phyloP scores from a whole-genome alignment of 1,139 yeast genomes.

The Debaryomycetaceae sp. region DNA sequence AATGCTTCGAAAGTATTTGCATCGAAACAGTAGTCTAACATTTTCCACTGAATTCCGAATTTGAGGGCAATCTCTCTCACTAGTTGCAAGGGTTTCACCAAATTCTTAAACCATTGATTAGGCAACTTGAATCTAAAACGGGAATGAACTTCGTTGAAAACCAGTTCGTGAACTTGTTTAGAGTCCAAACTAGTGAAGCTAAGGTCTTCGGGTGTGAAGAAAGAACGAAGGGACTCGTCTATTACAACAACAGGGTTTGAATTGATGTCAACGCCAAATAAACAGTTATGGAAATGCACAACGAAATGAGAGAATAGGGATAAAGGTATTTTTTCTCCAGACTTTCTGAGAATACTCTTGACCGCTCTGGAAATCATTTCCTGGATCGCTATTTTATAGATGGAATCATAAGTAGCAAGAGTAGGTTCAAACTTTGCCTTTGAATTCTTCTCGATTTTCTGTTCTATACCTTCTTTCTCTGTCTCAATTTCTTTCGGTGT shows the following conservation, averaged over 20 bases:
- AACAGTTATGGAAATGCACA: slow-evolving; percentile 69
- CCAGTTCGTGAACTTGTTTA: slow-evolving; percentile 36
- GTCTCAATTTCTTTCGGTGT: slow-evolving; percentile 27
- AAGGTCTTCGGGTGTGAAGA: slow-evolving; percentile 38
- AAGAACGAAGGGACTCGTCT: slow-evolving; percentile 38
- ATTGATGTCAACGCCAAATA: slow-evolving; percentile 53
- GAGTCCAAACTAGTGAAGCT: slow-evolving; percentile 46
- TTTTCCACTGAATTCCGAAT: slow-evolving; percentile 84
- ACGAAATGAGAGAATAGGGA: slow-evolving; percentile 56
- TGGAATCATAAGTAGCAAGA: slow-evolving; percentile 41
- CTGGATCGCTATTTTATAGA: slow-evolving; percentile 49
- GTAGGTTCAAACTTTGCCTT: slow-evolving; percentile 42
- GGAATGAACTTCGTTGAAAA: slow-evolving; percentile 48
- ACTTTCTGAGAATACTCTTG: slow-evolving; percentile 67
- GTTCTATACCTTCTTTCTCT: slow-evolving; percentile 26
- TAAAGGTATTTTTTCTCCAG: slow-evolving; percentile 47
- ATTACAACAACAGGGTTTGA: slow-evolving; percentile 39
- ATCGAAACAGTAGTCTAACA: slow-evolving; percentile 50
- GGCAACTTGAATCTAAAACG: slow-evolving; percentile 65
- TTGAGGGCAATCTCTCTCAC: slow-evolving; percentile 72
- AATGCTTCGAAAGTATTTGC: slow-evolving; percentile 40
- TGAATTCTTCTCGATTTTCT: slow-evolving; percentile 28
- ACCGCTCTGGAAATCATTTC: slow-evolving; percentile 79
- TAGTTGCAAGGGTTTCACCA: slow-evolving; percentile 41
- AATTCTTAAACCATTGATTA: slow-evolving; percentile 38